Evolutionary conservation across 441 rosid species (phyloP).

Genomic region (Breynia disticha): DNA sequence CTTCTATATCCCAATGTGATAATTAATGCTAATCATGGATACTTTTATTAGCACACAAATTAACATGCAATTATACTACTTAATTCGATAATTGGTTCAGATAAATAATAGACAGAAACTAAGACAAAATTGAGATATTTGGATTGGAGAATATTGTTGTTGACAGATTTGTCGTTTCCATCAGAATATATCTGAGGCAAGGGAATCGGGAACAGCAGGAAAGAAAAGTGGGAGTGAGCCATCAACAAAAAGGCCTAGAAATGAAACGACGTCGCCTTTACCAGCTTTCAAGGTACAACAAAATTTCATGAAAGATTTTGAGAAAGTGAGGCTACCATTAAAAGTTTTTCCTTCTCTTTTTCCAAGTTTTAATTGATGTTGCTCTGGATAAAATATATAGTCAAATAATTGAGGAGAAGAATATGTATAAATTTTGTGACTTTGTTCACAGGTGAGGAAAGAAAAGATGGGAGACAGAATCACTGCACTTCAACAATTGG

Average conservation of each 20-base stretch:
- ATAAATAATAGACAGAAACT: too few relatives aligned
- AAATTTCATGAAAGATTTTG: conserved; percentile 11
- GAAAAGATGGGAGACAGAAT: conserved; percentile 99
- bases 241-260: conserved; percentile 61
- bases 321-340: conserved; percentile 10
- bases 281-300: conserved; percentile 83
- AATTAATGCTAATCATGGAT: neutral
- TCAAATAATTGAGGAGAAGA: neutral
- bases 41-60: too few relatives aligned
- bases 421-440: conserved; percentile 20
- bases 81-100: too few relatives aligned
- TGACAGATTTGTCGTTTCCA: conserved; percentile 4
- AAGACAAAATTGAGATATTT: too few relatives aligned
- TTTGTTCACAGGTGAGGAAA: conserved; percentile 67
- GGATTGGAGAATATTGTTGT: neutral
- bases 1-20: neutral
- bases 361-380: neutral
- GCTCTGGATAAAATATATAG: too few relatives aligned
- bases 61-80: too few relatives aligned
- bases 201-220: conserved; percentile 36
- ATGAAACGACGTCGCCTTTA: conserved; percentile 61
- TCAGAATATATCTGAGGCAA: conserved; percentile 38
- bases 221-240: conserved; percentile 72
- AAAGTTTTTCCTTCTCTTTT: conserved; percentile 2
- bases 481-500: conserved; percentile 99